phyloP scores from a whole-genome alignment of 2,329 filamentous ascomycete genomes.

The Alternaria incomplexa region DNA sequence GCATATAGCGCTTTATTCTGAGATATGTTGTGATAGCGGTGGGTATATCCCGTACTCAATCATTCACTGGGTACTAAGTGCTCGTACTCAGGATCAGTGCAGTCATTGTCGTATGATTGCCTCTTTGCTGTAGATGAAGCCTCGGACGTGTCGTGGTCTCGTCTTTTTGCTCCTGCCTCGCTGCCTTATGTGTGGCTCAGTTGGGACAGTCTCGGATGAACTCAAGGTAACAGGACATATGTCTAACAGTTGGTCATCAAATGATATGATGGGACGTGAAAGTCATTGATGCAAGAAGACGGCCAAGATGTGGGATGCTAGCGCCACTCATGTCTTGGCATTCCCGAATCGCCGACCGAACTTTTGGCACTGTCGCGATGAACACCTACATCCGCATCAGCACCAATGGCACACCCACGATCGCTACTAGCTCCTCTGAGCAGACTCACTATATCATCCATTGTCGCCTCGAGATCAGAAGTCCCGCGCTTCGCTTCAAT shows the following conservation, averaged over 20 bases:
- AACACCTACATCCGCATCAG: constrained; percentile 7
- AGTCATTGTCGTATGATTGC: background rate
- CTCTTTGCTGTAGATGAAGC: background rate
- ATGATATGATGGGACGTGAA: background rate
- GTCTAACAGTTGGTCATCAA: background rate
- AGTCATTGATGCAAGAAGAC: background rate
- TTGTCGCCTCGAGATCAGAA: constrained; percentile 24
- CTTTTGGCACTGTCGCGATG: constrained; percentile 26
- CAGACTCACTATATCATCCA: constrained; percentile 31
- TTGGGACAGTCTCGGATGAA: background rate
- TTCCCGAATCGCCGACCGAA: constrained; percentile 31
- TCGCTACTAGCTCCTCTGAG: constrained; percentile 43
- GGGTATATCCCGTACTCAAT: background rate
- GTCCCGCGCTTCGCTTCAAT: constrained; percentile 33
- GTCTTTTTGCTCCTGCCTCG: background rate
- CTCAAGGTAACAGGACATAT: background rate
- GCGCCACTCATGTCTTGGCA: constrained; percentile 25
- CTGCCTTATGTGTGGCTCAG: background rate
- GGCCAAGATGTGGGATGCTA: background rate
- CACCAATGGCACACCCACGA: constrained; percentile 45
- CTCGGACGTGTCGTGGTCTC: background rate
- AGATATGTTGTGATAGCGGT: background rate
- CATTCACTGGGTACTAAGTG: background rate
- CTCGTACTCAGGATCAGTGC: background rate
- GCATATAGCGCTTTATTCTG: background rate